Conservation (phyloP, 352 stramenopile genomes). For the Phytopythium oedochilum region DNA sequence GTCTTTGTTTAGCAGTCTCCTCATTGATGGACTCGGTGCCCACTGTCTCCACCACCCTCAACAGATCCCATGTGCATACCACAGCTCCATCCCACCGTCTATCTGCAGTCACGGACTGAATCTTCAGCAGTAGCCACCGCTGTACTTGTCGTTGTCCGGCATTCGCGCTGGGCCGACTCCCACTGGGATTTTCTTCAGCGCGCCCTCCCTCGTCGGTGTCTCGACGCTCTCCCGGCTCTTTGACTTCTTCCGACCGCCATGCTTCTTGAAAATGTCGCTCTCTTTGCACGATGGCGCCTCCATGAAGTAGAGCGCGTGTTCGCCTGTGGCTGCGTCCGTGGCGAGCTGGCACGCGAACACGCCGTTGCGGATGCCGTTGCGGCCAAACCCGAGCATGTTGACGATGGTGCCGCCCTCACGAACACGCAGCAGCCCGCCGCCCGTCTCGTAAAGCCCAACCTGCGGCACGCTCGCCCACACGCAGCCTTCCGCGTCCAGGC, state of each 20-base stretch:
- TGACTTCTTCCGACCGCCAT: not conserved
- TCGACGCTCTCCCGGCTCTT: not conserved
- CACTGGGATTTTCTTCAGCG: constrained; percentile 44
- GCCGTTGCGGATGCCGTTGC: constrained; percentile 42
- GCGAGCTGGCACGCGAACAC: constrained; percentile 63
- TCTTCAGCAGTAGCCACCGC: constrained; percentile 57
- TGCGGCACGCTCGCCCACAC: constrained; percentile 57
- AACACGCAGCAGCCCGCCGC: constrained; percentile 44
- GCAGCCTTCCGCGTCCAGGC: constrained; percentile 59
- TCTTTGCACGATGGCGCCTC: constrained; percentile 40
- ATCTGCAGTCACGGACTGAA: too few relatives aligned
- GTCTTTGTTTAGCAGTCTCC: too few relatives aligned
- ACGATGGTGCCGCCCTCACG: constrained; percentile 48
- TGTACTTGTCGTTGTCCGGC: constrained; percentile 32
- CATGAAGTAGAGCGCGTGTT: constrained; percentile 60
- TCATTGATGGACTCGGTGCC: too few relatives aligned
- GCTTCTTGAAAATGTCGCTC: constrained; percentile 25
- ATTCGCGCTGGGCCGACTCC: constrained; percentile 41
- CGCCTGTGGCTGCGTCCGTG: constrained; percentile 34
- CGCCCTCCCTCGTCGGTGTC: constrained; percentile 24
- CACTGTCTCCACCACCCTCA: too few relatives aligned
- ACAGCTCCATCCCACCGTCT: too few relatives aligned
- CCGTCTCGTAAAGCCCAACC: constrained; percentile 39
- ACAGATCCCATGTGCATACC: too few relatives aligned
- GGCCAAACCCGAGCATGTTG: constrained; percentile 52